A percentile compares a stretch with the other conserved stretches of the same genome.
Evolutionary conservation across 495 filamentous ascomycete genomes (phyloP).

Genomic region (Cryomyces antarcticus): DNA sequence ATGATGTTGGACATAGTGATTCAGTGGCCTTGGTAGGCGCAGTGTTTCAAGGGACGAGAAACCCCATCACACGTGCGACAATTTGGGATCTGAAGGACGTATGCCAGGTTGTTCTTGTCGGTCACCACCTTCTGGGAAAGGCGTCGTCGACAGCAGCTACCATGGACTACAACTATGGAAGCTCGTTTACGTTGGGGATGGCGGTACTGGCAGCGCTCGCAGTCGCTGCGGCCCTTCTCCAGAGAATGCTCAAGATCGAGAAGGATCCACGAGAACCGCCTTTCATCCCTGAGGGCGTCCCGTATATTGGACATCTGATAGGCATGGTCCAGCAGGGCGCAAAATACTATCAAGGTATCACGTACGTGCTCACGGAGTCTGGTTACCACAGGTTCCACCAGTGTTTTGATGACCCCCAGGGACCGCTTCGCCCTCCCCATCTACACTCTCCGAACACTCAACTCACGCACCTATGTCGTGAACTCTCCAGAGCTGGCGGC

Average conservation of each 20-base stretch:
- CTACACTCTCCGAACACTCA: conserved; percentile 24
- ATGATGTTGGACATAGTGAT: no score
- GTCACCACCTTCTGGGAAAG: no score
- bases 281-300: conserved; percentile 17
- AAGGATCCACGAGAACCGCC: conserved; percentile 27
- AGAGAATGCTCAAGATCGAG: background rate
- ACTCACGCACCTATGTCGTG: conserved; percentile 25
- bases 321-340: conserved; percentile 21
- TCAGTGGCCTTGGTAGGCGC: no score
- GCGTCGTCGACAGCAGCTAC: no score
- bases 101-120: no score
- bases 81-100: no score
- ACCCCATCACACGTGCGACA: no score
- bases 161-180: no score
- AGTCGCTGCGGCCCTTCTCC: background rate
- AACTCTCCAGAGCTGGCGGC: conserved; percentile 21
- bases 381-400: no score
- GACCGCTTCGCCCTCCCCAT: conserved; percentile 14
- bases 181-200: no score
- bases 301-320: conserved; percentile 26
- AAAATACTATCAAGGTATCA: conserved; percentile 13
- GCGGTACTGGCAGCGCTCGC: background rate
- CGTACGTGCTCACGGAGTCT: no score
- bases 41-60: no score
- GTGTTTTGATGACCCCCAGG: background rate